Evolutionary conservation across 176 grass and related monocot species (phyloP), one percentile per base, ranked within the genome.

Genomic region (Carex kokanica): DNA sequence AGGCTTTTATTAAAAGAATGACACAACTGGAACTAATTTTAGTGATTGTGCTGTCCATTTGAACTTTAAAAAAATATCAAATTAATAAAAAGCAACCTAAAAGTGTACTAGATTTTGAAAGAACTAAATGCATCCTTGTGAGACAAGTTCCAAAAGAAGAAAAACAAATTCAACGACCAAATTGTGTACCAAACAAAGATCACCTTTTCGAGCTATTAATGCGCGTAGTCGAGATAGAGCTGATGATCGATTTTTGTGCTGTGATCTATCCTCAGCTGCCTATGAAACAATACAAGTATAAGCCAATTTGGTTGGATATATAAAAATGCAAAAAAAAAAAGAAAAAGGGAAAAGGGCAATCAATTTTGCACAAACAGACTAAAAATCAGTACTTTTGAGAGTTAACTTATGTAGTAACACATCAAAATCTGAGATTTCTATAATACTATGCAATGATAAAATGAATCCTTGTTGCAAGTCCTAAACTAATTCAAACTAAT

Each of bases 191-290:
- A 8, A 34, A 41, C 45, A 25, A 83, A 79, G 7, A 64, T 32
- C 12, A 98, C 93, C 93, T 93, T 85, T 93, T 18, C 95, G 89
- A 83, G 96, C 96, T 78, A 95, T 94, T 84, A 91, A 81, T 41
- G 83, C 88, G 31, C 96, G 93, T 45, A 98, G 77, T 55, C 96
- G 96, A 51, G 84, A 73, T 17, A 98, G 82, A 18, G 96, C 96
- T 24, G 93, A 88, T 34, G 88, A 85, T 36, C 96, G 91, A 81
- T 98, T 98, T 69, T 83, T 95, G 78, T 98, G 96, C 57, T 98
- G 96, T 4, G 96, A 98, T 24, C 96, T 85, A 49, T 98, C 96
- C 91, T 98, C 96, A 55, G 83, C 89, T n/a, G 96, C 96, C 96
- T 98, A 84, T 36, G 27, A 40, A 5, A 40, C 17, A 40, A 80